Conservation (phyloP, 2,329 filamentous ascomycete genomes). For the Aspergillus transmontanensis region DNA sequence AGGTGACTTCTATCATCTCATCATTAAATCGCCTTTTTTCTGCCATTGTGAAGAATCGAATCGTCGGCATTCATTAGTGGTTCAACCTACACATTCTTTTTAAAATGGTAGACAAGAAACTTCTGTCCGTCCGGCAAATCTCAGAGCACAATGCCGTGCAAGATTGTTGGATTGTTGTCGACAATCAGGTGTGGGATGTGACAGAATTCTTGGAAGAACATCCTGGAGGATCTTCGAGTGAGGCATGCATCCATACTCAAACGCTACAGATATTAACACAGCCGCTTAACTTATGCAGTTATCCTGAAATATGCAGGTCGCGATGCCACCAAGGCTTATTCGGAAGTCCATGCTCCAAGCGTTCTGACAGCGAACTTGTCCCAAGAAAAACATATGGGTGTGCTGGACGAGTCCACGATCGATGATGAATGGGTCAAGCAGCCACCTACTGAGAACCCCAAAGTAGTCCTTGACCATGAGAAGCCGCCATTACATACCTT, state of each 20-base stretch:
- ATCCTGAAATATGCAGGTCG: constrained; percentile 50
- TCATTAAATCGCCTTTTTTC: neutral
- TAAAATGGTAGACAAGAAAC: constrained; percentile 33
- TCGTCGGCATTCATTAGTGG: neutral
- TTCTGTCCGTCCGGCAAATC: constrained; percentile 49
- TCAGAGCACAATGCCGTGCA: constrained; percentile 51
- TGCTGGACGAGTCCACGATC: constrained; percentile 52
- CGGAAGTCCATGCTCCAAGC: constrained; percentile 49
- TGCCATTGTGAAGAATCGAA: neutral
- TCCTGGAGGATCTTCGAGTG: constrained; percentile 60
- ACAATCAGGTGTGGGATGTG: constrained; percentile 68
- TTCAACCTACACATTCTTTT: neutral
- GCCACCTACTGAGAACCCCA: constrained; percentile 35
- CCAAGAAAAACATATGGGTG: constrained; percentile 51
- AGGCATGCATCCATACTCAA: constrained; percentile 19
- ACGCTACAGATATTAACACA: neutral
- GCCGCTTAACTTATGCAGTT: constrained; percentile 29
- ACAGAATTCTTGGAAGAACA: constrained; percentile 67
- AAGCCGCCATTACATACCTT: constrained; percentile 57
- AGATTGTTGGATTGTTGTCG: constrained; percentile 69
- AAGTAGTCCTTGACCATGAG: constrained; percentile 32
- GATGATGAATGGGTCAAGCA: constrained; percentile 52
- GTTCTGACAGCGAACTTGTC: constrained; percentile 49
- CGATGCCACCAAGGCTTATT: constrained; percentile 50
- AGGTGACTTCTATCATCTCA: neutral